Percentiles rank a stretch among this genome's conserved stretches.
Evolutionary conservation across 768 basidiomycete genomes (phyloP).

Genomic region (Tulasnella sp.): DNA sequence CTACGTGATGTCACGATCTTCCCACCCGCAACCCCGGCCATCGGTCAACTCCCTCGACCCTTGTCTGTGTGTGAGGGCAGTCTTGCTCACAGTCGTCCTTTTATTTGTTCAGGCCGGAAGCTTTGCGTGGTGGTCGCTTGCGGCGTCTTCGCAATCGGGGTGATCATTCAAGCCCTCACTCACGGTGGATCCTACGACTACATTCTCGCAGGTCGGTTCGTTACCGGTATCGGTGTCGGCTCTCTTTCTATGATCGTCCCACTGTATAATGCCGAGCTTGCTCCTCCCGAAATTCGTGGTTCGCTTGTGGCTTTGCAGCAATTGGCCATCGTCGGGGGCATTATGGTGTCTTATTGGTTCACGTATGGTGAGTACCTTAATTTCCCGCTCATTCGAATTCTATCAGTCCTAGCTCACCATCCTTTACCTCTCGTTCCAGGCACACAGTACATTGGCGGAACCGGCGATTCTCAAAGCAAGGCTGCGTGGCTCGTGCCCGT

Average conservation of each 20-base stretch:
- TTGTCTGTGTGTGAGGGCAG: no score
- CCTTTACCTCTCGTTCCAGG: not conserved
- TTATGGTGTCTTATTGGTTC: conserved; percentile 60
- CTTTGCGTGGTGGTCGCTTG: conserved; percentile 48
- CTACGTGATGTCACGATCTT: not conserved
- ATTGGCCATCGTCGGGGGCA: conserved; percentile 78
- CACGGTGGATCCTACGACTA: conserved; percentile 62
- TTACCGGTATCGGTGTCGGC: conserved; percentile 81
- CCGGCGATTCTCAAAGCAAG: conserved; percentile 52
- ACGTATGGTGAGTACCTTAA: not conserved
- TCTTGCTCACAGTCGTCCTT: not conserved
- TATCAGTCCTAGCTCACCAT: not conserved
- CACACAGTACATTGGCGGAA: conserved; percentile 57
- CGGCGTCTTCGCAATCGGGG: conserved; percentile 67
- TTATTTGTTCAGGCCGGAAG: not conserved
- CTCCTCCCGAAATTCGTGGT: conserved; percentile 81
- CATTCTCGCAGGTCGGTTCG: conserved; percentile 57
- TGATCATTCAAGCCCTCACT: conserved; percentile 71
- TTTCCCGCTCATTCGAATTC: not conserved
- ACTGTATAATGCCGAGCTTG: conserved; percentile 71
- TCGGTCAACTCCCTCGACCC: not conserved
- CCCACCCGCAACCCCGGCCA: not conserved
- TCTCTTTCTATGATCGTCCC: conserved; percentile 84
- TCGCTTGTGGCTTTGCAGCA: conserved; percentile 81
- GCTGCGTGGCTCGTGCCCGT: conserved; percentile 79